Base-by-base conservation (phyloP, 129 eudicot species). In the Flaveria sonorensis region DNA sequence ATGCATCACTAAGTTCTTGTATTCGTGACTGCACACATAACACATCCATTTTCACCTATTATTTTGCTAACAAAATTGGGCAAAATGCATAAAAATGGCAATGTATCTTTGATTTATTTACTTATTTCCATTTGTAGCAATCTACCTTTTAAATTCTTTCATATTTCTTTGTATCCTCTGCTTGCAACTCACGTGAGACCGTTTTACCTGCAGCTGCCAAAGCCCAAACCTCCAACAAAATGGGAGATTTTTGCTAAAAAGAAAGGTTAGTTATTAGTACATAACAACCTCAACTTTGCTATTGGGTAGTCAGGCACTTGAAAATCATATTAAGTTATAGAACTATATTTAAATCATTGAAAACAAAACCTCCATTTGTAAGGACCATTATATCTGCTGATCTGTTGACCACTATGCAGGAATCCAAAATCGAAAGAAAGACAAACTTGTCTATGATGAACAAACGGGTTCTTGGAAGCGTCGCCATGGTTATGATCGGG, bases 231-330 rank as follows among this genome's bases (percentile, higher is more conserved):
- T 76, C 97, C 97, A 39, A 95, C 99, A 36, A 88, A 85, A 50
- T 95, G 99, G 99, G 99, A 92, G 76, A 68, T 70, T 77, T 92
- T 95, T 85, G 99, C 99, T 67, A 83, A 92, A 72, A 92, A 89
- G 92, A 92, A 95, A 83, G 97, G 67, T 68, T 42, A n/a, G n/a
- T n/a, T n/a, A n/a, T n/a, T n/a, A 69, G 75, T 39, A 68, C 24
- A 28, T 39, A 40, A 67, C 26, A 66, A 50, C 26, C 0, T 19
- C 42, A 43, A 42, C 48, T 40, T 52, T 24, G 14, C 16, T 1
- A 24, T 61, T 36, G 21, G 57, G 23, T 45, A 18, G 18, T 50
- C 53, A 71, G 47, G 11, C 63, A 48, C 42, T 39, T 72, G 7
- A 62, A 26, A 74, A 24, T 16, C 36, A 10, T 18, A 16, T 30